These are phyloP conservation scores for Calonectria hawksworthii DNA, from an alignment of 2,329 filamentous ascomycete genomes.

Conservation along the genomic window DNA sequence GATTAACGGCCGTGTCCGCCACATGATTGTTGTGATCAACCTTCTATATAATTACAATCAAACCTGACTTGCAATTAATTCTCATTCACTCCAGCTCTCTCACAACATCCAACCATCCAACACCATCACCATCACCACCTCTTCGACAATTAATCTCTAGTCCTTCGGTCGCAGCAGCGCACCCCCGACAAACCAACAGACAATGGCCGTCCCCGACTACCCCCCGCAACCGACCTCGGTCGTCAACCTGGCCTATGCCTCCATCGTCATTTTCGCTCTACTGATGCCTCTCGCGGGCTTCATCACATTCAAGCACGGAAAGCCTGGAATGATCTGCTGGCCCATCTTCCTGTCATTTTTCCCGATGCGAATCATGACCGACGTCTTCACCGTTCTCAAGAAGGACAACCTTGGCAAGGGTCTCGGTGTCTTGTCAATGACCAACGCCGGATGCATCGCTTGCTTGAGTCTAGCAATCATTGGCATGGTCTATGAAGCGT, in stretches of 20 bases:
- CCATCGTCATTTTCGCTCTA: constrained; percentile 38
- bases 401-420: constrained; percentile 36
- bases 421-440: constrained; percentile 44
- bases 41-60: constrained; percentile 8
- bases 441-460: constrained; percentile 46
- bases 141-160: neutral
- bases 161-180: neutral
- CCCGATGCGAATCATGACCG: constrained; percentile 38
- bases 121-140: neutral
- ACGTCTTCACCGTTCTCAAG: constrained; percentile 43
- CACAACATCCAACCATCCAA: neutral
- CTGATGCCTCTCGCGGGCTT: constrained; percentile 36
- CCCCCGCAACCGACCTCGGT: constrained; percentile 18
- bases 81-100: neutral
- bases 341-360: constrained; percentile 46
- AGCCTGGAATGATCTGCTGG: constrained; percentile 48
- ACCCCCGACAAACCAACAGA: neutral
- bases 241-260: constrained; percentile 36
- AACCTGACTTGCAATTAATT: neutral
- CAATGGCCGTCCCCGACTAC: neutral
- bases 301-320: constrained; percentile 47
- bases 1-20: neutral
- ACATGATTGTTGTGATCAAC: neutral
- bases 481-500: constrained; percentile 48
- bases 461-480: constrained; percentile 44